These are phyloP conservation scores for Lentinula lateritia DNA, from an alignment of 768 basidiomycete species.

Conservation along the genomic window DNA sequence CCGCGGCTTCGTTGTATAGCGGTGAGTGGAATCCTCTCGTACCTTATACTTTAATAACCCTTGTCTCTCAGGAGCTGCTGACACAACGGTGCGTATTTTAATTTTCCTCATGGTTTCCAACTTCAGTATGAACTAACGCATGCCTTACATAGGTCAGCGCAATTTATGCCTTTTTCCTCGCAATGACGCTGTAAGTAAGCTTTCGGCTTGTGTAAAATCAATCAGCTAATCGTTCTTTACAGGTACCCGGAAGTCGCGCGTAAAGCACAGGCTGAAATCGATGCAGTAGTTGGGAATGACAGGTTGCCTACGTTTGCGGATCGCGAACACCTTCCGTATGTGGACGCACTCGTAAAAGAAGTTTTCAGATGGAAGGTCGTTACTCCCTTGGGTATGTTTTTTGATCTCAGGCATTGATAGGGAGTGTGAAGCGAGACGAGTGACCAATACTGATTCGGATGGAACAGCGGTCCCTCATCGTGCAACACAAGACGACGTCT, in stretches of 20 bases:
- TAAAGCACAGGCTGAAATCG: constrained; percentile 62
- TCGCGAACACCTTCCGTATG: constrained; percentile 51
- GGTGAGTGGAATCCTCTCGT: constrained; percentile 24
- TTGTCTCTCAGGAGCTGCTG: constrained; percentile 42
- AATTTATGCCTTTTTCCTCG: constrained; percentile 59
- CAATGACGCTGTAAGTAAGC: constrained; percentile 35
- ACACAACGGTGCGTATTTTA: constrained; percentile 35
- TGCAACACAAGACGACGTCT: constrained; percentile 53
- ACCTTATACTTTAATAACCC: background rate
- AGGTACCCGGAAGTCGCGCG: constrained; percentile 49
- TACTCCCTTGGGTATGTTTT: constrained; percentile 32
- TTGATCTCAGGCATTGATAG: background rate
- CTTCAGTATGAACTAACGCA: background rate
- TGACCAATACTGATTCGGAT: constrained; percentile 6
- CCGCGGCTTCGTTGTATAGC: constrained; percentile 51
- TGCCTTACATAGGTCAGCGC: constrained; percentile 45
- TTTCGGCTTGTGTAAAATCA: background rate
- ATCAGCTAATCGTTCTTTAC: constrained; percentile 41
- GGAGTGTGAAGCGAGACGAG: too few relatives aligned
- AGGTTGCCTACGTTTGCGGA: constrained; percentile 58
- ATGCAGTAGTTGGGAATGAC: constrained; percentile 51
- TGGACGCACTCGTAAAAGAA: constrained; percentile 57
- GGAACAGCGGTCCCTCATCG: constrained; percentile 48
- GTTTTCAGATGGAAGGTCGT: constrained; percentile 48
- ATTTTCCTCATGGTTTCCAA: background rate